These are phyloP conservation scores for Diaporthe ampelina DNA, from an alignment of 2,329 filamentous ascomycete species.

Conservation along the genomic window DNA sequence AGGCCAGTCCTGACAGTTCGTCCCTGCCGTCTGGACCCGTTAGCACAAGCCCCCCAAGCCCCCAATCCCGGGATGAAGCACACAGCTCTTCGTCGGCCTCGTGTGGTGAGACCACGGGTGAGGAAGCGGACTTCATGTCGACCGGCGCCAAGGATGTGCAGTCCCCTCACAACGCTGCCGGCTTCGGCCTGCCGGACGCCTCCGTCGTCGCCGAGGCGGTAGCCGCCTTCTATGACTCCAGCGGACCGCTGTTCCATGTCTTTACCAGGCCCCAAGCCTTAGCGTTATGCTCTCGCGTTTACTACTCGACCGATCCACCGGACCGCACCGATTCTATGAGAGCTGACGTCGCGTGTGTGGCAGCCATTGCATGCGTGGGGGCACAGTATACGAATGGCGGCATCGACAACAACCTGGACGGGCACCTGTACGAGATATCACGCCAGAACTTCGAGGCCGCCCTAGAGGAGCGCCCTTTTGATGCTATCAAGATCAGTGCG, in stretches of 20 bases:
- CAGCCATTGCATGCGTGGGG: background rate
- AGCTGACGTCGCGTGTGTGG: background rate
- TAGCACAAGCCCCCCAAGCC: background rate
- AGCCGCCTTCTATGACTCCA: background rate
- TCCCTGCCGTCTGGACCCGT: too few relatives aligned
- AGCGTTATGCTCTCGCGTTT: background rate
- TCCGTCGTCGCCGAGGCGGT: background rate
- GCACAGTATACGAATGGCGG: background rate
- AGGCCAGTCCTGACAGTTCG: background rate
- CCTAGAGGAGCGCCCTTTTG: background rate
- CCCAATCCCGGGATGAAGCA: background rate
- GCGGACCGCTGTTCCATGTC: background rate
- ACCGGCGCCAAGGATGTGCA: background rate
- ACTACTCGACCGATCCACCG: background rate
- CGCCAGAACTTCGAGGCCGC: background rate
- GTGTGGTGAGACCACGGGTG: background rate
- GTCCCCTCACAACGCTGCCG: background rate
- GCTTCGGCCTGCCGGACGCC: background rate
- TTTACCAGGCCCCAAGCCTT: background rate
- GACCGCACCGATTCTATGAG: background rate
- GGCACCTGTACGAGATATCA: background rate
- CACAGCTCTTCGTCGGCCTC: background rate
- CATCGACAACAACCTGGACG: background rate
- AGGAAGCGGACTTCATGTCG: too few relatives aligned
- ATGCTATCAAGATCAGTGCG: background rate